Evolutionary conservation across 305 asterid genomes (phyloP), one percentile per base, ranked within the genome.

Genomic region (Solanum hybrid): DNA sequence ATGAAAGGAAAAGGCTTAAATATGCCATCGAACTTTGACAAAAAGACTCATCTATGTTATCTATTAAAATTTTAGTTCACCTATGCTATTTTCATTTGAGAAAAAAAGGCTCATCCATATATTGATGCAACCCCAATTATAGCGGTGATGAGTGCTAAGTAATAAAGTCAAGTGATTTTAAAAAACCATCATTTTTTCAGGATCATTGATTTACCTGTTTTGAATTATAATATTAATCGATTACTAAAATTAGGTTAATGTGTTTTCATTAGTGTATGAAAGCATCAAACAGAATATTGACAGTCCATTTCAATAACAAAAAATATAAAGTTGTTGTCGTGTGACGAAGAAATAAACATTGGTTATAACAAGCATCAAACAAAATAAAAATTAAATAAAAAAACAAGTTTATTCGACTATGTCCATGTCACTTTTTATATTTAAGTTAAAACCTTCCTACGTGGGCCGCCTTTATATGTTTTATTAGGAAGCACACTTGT

Each of bases 291-390:
- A 17, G 80, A 42, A 89, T 85, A 88, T 91, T 35, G 40, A 89
- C 91, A 78, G 78, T 89, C 90, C 75, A 88, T 37, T 86, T 71
- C 86, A 45, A 71, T n/a, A 88, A 78, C 88, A 79, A 90, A 86
- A 73, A 45, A 10, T 27, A 40, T 27, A 69, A 42, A 42, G 38
- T 2, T 81, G 0, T 42, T 27, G 0, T 82, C 38, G 10, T 27
- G 87, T 42, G 9, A 81, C 29, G 4, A 8, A 38, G 10, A 82
- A 82, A 27, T 24, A 80, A 82, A 51, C 72, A 5, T 82, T 42
- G 87, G 37, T 82, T 40, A 45, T 82, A 42, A 45, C 72, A 42
- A 7, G 87, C 72, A 82, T 82, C 37, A 82, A 26, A 77, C 84
- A 77, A 34, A 77, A 77, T 19, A 19, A 34, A 17, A 77, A 34